phyloP scores from a whole-genome alignment of 495 filamentous ascomycete genomes.

The Amphirosellinia nigrospora region DNA sequence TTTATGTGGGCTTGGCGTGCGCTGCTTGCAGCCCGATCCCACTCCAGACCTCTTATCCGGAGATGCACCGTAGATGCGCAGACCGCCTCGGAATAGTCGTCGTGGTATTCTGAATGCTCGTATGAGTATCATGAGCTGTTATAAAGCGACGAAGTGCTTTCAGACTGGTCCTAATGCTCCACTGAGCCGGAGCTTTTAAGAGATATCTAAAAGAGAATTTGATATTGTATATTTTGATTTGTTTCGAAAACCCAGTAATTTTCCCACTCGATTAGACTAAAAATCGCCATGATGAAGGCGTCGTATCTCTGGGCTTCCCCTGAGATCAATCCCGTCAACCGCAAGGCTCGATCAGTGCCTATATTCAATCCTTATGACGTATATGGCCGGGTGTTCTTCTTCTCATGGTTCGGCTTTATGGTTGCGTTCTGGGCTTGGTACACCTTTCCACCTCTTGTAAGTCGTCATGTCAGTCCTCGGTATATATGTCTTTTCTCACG shows the following conservation, averaged over 20 bases:
- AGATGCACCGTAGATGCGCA: constrained; percentile 38
- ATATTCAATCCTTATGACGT: constrained; percentile 78
- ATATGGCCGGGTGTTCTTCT: constrained; percentile 89
- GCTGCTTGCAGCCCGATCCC: constrained; percentile 24
- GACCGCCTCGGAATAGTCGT: constrained; percentile 18
- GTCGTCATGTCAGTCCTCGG: constrained; percentile 33
- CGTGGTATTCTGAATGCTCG: not conserved
- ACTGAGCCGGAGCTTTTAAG: not conserved
- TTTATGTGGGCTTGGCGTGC: constrained; percentile 28
- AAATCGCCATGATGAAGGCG: constrained; percentile 42
- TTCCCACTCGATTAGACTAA: not conserved
- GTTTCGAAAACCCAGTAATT: not conserved
- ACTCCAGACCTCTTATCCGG: constrained; percentile 31
- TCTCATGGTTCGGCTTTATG: constrained; percentile 96
- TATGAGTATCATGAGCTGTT: constrained; percentile 5
- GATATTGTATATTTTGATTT: not conserved
- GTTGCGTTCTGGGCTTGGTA: constrained; percentile 95
- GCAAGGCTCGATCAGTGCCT: constrained; percentile 82
- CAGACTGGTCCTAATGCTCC: not conserved
- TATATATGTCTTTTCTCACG: constrained; percentile 24
- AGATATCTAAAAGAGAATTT: not conserved
- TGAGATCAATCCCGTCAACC: constrained; percentile 75
- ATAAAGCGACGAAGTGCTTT: constrained; percentile 1
- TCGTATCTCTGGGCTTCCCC: constrained; percentile 64
- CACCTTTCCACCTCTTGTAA: constrained; percentile 81